A percentile compares a stretch with the other conserved stretches of the same genome.
phyloP scores from a whole-genome alignment of 768 basidiomycete genomes.

The Russula compacta region DNA sequence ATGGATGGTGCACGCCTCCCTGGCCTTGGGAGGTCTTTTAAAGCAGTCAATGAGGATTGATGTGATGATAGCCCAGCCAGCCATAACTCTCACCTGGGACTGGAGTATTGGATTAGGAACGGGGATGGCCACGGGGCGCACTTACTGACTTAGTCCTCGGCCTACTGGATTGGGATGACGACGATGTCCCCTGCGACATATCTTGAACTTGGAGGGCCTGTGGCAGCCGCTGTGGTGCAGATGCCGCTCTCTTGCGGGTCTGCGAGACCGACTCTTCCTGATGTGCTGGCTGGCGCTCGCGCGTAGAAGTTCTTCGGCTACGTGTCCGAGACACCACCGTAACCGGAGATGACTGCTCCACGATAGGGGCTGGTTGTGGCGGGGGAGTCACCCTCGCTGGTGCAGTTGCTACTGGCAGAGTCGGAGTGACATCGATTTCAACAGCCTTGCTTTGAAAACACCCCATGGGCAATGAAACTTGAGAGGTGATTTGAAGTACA shows the following conservation, averaged over 20 bases:
- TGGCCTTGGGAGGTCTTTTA: not conserved
- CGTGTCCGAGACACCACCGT: too few species aligned
- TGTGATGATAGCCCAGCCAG: not conserved
- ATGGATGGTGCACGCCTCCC: not conserved
- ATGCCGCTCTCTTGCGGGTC: not conserved
- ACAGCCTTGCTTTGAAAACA: too few species aligned
- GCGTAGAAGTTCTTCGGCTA: not conserved
- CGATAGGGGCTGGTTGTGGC: too few species aligned
- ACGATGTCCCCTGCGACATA: not conserved
- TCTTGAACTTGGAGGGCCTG: not conserved
- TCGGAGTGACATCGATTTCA: too few species aligned
- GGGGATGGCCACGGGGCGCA: not conserved
- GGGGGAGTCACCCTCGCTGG: too few species aligned
- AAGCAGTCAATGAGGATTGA: not conserved
- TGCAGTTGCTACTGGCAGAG: too few species aligned
- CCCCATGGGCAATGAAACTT: too few species aligned
- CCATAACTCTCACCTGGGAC: not conserved
- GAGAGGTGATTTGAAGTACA: too few species aligned
- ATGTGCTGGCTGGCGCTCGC: not conserved
- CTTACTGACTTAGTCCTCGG: not conserved
- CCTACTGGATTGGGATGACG: not conserved
- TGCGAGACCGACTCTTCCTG: not conserved
- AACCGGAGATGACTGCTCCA: too few species aligned
- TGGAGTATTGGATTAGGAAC: not conserved
- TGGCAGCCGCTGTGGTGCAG: not conserved